phyloP scores from a whole-genome alignment of 331 rosid genomes.

The Pyracantha coccinea region DNA sequence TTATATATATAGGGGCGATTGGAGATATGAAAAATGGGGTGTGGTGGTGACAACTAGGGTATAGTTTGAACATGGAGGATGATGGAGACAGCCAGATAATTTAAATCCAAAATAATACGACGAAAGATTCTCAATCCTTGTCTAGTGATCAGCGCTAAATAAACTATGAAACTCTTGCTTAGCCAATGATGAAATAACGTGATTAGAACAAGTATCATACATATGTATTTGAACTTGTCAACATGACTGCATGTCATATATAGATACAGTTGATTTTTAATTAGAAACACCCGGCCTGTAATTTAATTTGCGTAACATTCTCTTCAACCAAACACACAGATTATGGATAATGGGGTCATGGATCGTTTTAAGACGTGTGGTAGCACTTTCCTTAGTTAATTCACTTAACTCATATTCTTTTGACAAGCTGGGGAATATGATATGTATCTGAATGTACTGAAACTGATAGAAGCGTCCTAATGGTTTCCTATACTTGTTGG shows the following conservation, averaged over 20 bases:
- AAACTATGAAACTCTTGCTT: background rate
- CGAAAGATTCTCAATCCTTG: background rate
- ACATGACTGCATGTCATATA: background rate
- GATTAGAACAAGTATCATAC: no score
- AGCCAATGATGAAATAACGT: background rate
- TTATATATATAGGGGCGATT: background rate
- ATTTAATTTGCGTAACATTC: background rate
- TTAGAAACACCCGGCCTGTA: background rate
- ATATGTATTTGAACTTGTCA: no score
- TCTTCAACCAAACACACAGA: background rate
- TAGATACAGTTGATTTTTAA: background rate
- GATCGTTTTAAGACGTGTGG: no score
- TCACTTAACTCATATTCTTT: no score
- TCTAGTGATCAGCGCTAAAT: background rate
- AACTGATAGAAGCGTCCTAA: no score
- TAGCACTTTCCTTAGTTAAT: no score
- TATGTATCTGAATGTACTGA: no score
- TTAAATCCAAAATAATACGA: background rate
- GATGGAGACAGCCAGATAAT: background rate
- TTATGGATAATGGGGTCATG: no score
- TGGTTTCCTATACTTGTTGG: no score
- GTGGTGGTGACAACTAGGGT: slow-evolving; percentile 3
- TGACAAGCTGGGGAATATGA: no score
- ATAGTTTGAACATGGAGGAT: background rate
- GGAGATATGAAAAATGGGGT: background rate